These are phyloP conservation scores for Trypanosoma theileri DNA, from an alignment of 208 protist genomes.

Conservation along the genomic window DNA sequence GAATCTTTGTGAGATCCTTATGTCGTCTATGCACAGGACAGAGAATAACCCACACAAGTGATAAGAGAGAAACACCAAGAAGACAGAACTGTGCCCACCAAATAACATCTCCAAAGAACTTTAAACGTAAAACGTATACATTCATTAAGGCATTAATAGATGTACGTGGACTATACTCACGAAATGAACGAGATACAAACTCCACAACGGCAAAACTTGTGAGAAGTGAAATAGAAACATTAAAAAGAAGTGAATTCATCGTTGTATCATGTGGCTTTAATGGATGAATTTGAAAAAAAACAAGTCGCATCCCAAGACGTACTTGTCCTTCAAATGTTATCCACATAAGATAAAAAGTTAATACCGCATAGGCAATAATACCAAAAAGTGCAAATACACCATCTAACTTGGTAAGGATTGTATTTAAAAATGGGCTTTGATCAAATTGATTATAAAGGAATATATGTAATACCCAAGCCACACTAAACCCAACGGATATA, in stretches of 20 bases:
- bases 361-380: constrained; percentile 49
- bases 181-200: constrained; percentile 59
- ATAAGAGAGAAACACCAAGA: constrained; percentile 22
- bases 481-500: constrained; percentile 24
- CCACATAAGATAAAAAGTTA: constrained; percentile 75
- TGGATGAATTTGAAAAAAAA: constrained; percentile 51
- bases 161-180: constrained; percentile 46
- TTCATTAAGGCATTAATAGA: constrained; percentile 40
- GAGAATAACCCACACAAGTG: constrained; percentile 31
- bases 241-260: constrained; percentile 89
- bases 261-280: constrained; percentile 64
- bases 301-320: constrained; percentile 54
- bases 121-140: constrained; percentile 34
- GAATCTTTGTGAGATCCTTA: constrained; percentile 48
- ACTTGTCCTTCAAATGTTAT: constrained; percentile 67
- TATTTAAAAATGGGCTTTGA: constrained; percentile 50
- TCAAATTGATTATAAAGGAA: constrained; percentile 49
- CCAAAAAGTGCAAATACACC: constrained; percentile 63
- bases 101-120: constrained; percentile 32
- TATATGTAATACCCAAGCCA: constrained; percentile 68
- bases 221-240: constrained; percentile 59
- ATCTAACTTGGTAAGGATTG: constrained; percentile 47
- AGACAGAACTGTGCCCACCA: constrained; percentile 32
- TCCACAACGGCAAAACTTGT: constrained; percentile 60
- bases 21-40: constrained; percentile 31